Evolutionary conservation across 2,329 filamentous ascomycete species (phyloP).

Genomic region (Hypoxylon rubiginosum): DNA sequence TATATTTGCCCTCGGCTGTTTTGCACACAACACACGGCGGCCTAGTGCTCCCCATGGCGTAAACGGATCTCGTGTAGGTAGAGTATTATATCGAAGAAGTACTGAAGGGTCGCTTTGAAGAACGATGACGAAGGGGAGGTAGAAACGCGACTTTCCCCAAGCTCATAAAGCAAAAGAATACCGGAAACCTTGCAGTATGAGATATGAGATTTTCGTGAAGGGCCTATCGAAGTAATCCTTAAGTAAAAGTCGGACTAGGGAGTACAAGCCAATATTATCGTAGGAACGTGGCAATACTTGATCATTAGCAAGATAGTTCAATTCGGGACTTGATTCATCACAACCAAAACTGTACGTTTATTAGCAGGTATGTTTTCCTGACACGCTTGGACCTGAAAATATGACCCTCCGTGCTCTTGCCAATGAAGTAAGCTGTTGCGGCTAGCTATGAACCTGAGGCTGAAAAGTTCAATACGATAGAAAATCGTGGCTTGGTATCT

Average conservation of each 20-base stretch:
- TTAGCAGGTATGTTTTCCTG: not conserved
- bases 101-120: not conserved
- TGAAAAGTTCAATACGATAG: not conserved
- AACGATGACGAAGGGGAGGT: not conserved
- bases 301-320: not conserved
- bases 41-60: slow-evolving; percentile 45
- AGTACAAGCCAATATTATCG: not conserved
- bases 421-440: not conserved
- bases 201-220: not conserved
- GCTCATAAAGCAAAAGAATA: not conserved
- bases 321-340: not conserved
- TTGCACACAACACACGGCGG: slow-evolving; percentile 67
- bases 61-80: not conserved
- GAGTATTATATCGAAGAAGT: not conserved
- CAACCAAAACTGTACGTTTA: not conserved
- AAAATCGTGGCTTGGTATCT: not conserved
- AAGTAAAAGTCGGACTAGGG: not conserved
- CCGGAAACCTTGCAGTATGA: not conserved
- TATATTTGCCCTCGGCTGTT: slow-evolving; percentile 68
- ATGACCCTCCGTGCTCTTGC: too few species aligned
- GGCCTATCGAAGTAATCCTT: not conserved
- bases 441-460: not conserved
- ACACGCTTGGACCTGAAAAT: not conserved
- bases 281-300: not conserved
- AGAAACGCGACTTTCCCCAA: not conserved